Evolutionary conservation across 1,284 basidiomycete species (phyloP).

Genomic region (Ceraceosorus guamensis): DNA sequence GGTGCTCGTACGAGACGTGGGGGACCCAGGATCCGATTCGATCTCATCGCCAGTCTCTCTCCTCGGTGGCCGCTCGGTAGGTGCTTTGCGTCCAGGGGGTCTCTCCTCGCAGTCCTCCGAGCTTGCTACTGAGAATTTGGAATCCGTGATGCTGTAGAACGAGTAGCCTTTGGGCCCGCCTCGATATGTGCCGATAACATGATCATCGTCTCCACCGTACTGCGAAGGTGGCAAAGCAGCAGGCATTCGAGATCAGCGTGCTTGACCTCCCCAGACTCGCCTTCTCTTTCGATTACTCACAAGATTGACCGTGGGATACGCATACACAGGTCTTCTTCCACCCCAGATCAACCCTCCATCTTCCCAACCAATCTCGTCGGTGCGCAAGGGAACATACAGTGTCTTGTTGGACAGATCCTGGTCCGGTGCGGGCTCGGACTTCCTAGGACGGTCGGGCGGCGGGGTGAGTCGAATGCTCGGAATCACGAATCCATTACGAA

Average conservation of each 20-base stretch:
- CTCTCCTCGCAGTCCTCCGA: slow-evolving; percentile 1
- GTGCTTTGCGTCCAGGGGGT: background rate
- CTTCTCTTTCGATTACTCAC: background rate
- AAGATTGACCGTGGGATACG: slow-evolving; percentile 20
- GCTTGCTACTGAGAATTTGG: background rate
- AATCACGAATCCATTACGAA: slow-evolving; percentile 13
- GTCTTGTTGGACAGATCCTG: slow-evolving; percentile 27
- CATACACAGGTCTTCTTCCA: slow-evolving; percentile 21
- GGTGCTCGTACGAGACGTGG: background rate
- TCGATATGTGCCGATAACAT: slow-evolving; percentile 12
- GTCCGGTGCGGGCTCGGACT: slow-evolving; percentile 20
- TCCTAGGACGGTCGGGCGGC: slow-evolving; percentile 16
- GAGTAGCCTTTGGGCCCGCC: slow-evolving; percentile 15
- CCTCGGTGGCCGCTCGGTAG: background rate
- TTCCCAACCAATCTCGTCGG: slow-evolving; percentile 41
- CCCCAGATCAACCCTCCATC: slow-evolving; percentile 39
- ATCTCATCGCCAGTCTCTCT: slow-evolving; percentile 2
- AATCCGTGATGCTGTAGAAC: slow-evolving; percentile 9
- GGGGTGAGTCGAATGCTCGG: slow-evolving; percentile 31
- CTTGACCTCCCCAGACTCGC: background rate
- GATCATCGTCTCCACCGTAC: slow-evolving; percentile 16
- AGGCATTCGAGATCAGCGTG: no score
- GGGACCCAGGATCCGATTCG: background rate
- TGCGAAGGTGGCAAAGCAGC: no score
- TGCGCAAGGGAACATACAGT: slow-evolving; percentile 37